A percentile compares a stretch with the other conserved stretches of the same genome.
Evolutionary conservation across 2,329 filamentous ascomycete genomes (phyloP).

Genomic region (Sporothrix inflata): DNA sequence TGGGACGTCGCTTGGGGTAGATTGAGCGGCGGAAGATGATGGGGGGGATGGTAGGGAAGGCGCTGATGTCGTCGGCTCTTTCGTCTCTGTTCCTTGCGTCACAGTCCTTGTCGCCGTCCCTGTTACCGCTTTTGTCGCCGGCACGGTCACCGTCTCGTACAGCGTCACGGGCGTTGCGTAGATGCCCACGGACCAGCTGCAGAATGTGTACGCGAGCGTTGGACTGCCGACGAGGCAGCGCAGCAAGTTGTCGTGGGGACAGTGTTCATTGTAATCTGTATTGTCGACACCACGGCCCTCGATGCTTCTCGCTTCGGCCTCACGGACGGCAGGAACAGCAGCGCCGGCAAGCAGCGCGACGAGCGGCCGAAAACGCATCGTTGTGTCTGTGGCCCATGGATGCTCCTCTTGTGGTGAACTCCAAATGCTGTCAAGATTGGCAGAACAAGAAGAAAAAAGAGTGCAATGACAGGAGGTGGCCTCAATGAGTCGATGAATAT

Average conservation of each 20-base stretch:
- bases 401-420: not conserved
- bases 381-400: constrained; percentile 17
- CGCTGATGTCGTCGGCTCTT: not conserved
- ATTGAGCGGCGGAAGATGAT: not conserved
- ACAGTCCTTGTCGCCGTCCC: not conserved
- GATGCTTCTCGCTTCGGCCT: not conserved
- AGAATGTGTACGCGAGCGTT: constrained; percentile 30
- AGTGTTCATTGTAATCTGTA: constrained; percentile 23
- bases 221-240: constrained; percentile 30
- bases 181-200: constrained; percentile 31
- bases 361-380: constrained; percentile 27
- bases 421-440: not conserved
- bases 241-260: constrained; percentile 31
- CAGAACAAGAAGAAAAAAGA: not conserved
- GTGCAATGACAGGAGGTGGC: not conserved
- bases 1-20: not conserved
- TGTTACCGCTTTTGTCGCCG: not conserved
- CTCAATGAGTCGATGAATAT: not conserved
- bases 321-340: not conserved
- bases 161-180: constrained; percentile 27
- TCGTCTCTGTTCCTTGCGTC: not conserved
- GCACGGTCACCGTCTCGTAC: constrained; percentile 26
- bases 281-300: not conserved
- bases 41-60: not conserved
- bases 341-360: constrained; percentile 24